Base-by-base conservation (phyloP, 768 basidiomycete species). In the Aureoboletus auriporus region DNA sequence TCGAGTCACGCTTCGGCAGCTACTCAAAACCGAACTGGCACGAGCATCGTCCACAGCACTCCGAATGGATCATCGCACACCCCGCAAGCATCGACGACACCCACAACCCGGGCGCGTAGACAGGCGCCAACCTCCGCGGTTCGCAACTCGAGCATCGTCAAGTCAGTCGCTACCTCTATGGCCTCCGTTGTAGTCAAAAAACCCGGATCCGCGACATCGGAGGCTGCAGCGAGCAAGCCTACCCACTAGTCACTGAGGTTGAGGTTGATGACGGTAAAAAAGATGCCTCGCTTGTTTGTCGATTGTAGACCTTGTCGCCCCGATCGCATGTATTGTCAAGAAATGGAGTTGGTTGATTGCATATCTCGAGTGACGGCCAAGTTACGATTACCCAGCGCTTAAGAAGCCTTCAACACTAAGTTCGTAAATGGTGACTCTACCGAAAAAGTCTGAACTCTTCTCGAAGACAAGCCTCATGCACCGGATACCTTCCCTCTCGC, bases 371-470 rank as follows among this genome's bases (percentile, higher is more conserved):
- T 56, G 52, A 57, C 8, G 4, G 29, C 14, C 28, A n/a, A 38
- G 46, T 43, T 33, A 39, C 31, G 42, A 36, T 36, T 48, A 14
- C 27, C n/a, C 12, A 12, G 20, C 11, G 50, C 36, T 39, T 28
- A 51, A 34, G 17, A 46, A 17, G 1, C 69, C 70, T 47, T 71
- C 49, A 28, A 75, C 28, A 37, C 54, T 61, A 33, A 89, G 58
- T 60, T 89, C 83, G 60, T 90, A 90, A 36, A 90, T 62, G 8
- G 80, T 87, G 38, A 90, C 75, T 65, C 89, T 76, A 45, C 89
- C 89, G 60, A 90, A 92, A 59, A 91, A 86, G 67, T 91, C 89
- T 16, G 89, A 90, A 62, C 87, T 88, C 62, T 81, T 76, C 56
- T 88, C 83, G 52, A 93, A 92, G 6, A 86, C 70, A 11, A 93